Conservation (phyloP, 2,329 filamentous ascomycete genomes). For the Claviceps purpurea region DNA sequence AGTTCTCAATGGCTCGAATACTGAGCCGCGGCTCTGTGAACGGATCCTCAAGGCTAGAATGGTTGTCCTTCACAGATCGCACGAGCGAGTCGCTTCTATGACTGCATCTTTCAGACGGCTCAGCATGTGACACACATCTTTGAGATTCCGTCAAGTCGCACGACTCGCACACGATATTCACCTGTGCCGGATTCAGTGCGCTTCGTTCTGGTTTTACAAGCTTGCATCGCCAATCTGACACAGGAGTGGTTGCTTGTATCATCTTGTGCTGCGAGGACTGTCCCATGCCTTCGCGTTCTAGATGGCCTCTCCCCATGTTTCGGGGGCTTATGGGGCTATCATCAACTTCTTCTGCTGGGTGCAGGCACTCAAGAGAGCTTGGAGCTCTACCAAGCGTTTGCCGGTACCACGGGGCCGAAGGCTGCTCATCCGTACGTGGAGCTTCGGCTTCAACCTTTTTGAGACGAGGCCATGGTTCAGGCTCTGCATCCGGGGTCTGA, state of each 20-base stretch:
- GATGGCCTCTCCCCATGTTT: background rate
- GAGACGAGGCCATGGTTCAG: slow-evolving; percentile 9
- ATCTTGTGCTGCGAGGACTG: background rate
- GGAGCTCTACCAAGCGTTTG: slow-evolving; percentile 4
- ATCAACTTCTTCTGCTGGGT: background rate
- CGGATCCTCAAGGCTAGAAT: slow-evolving; percentile 1
- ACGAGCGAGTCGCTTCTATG: background rate
- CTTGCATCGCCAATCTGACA: slow-evolving; percentile 7
- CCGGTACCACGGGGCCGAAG: slow-evolving; percentile 3
- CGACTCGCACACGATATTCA: slow-evolving; percentile 4
- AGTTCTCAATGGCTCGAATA: slow-evolving; percentile 16
- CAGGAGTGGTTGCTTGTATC: slow-evolving; percentile 1
- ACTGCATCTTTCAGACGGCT: background rate
- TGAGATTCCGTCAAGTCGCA: slow-evolving; percentile 5
- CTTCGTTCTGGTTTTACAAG: slow-evolving; percentile 1
- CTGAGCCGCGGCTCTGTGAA: slow-evolving; percentile 11
- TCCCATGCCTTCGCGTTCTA: background rate
- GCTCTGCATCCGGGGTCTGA: background rate
- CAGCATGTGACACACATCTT: background rate
- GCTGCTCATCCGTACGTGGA: background rate
- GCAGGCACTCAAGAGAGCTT: background rate
- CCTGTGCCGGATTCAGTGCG: background rate
- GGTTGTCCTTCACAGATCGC: background rate
- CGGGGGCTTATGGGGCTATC: background rate
- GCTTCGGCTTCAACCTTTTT: slow-evolving; percentile 1